Percentiles rank a stretch among this genome's conserved stretches.
Evolutionary conservation across 805 yeast genomes (phyloP).

Genomic region (Metschnikowia cerradonensis): DNA sequence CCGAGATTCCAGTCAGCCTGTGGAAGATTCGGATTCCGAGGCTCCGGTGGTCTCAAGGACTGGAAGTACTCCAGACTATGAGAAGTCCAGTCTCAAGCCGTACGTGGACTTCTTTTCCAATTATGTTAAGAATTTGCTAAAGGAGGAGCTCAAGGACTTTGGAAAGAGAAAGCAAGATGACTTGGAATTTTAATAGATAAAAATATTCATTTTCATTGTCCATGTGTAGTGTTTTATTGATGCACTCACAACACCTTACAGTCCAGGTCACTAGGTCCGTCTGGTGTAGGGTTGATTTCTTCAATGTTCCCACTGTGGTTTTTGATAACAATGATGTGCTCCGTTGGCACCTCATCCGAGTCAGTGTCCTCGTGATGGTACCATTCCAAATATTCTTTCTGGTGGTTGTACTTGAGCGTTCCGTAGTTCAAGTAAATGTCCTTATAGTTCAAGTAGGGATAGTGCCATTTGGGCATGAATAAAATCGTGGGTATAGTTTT

Average conservation of each 20-base stretch:
- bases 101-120: slow-evolving; percentile 62
- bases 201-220: neutral
- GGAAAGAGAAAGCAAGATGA: slow-evolving; percentile 26
- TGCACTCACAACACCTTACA: neutral
- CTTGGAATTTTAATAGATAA: slow-evolving; percentile 24
- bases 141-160: slow-evolving; percentile 46
- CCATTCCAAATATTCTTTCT: slow-evolving; percentile 66
- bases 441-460: slow-evolving; percentile 43
- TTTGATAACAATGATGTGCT: slow-evolving; percentile 34
- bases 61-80: slow-evolving; percentile 42
- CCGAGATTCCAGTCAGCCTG: slow-evolving; percentile 24
- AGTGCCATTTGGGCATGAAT: slow-evolving; percentile 72
- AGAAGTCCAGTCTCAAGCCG: slow-evolving; percentile 66
- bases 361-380: slow-evolving; percentile 41
- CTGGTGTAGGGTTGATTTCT: slow-evolving; percentile 12
- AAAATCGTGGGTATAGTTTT: slow-evolving; percentile 49
- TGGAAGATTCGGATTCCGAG: slow-evolving; percentile 22
- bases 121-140: slow-evolving; percentile 55
- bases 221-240: neutral
- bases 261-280: neutral
- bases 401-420: slow-evolving; percentile 46
- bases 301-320: slow-evolving; percentile 36
- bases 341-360: slow-evolving; percentile 7
- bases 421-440: slow-evolving; percentile 57
- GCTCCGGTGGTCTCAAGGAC: slow-evolving; percentile 4